A percentile compares a stretch with the other conserved stretches of the same genome.
phyloP scores from a whole-genome alignment of 495 filamentous ascomycete genomes.

The Bombardia bombarda region DNA sequence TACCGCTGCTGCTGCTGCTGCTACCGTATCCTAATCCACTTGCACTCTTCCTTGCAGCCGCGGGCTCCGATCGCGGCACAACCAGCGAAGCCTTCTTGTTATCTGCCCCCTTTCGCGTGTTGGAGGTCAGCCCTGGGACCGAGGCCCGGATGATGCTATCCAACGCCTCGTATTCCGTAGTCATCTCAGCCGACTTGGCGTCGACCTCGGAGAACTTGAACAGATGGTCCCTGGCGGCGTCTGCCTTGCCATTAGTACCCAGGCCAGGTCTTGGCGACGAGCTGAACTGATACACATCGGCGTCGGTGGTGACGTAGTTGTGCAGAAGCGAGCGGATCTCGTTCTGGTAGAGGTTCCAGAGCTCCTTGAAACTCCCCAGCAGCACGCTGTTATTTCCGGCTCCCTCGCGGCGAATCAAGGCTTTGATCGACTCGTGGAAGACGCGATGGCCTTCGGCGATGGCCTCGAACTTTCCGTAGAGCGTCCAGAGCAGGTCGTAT shows the following conservation, averaged over 20 bases:
- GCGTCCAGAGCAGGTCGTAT: slow-evolving; percentile 79
- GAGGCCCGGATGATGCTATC: slow-evolving; percentile 84
- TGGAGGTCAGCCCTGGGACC: slow-evolving; percentile 86
- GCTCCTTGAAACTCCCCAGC: slow-evolving; percentile 75
- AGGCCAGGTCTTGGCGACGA: slow-evolving; percentile 33
- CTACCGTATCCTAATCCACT: slow-evolving; percentile 1
- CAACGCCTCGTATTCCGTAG: slow-evolving; percentile 79
- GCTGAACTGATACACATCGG: slow-evolving; percentile 54
- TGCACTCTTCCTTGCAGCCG: slow-evolving; percentile 29
- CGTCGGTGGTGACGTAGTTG: slow-evolving; percentile 94
- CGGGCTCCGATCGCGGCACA: slow-evolving; percentile 23
- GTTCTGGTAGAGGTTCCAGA: slow-evolving; percentile 76
- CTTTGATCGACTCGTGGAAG: slow-evolving; percentile 80
- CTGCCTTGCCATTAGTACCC: slow-evolving; percentile 44
- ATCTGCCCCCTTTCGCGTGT: slow-evolving; percentile 51
- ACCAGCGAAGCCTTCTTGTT: slow-evolving; percentile 34
- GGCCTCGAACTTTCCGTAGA: slow-evolving; percentile 94
- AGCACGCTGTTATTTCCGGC: slow-evolving; percentile 50
- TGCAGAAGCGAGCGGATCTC: slow-evolving; percentile 88
- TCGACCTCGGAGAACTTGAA: slow-evolving; percentile 88
- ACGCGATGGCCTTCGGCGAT: slow-evolving; percentile 94
- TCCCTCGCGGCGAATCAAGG: slow-evolving; percentile 71
- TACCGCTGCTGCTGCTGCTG: slow-evolving; percentile 4
- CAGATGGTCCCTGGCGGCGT: slow-evolving; percentile 64
- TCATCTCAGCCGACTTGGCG: slow-evolving; percentile 61